A percentile compares a stretch with the other conserved stretches of the same genome.
Conservation (phyloP, 2,329 filamentous ascomycete genomes). For the Atkinsonella hypoxylon region DNA sequence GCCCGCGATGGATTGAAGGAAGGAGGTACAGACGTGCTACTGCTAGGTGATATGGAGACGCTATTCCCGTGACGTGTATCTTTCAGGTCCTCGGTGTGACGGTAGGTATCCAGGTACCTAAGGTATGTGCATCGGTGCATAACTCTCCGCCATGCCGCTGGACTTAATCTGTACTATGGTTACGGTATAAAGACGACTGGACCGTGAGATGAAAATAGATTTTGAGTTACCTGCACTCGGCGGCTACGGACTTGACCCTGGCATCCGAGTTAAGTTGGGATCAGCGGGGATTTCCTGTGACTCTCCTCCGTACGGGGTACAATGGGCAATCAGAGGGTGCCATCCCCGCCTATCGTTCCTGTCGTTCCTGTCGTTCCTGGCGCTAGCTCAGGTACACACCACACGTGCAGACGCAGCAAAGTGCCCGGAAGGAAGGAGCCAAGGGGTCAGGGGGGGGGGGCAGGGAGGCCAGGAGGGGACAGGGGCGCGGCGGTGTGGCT, state of each 20-base stretch:
- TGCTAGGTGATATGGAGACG: not conserved
- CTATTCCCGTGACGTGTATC: not conserved
- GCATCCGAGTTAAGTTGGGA: not conserved
- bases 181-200: not conserved
- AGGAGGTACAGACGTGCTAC: not conserved
- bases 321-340: not conserved
- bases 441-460: not conserved
- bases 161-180: too few relatives aligned
- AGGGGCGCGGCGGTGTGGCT: not conserved
- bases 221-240: not conserved
- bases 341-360: not conserved
- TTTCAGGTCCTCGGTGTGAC: too few relatives aligned
- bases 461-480: not conserved
- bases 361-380: not conserved
- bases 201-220: not conserved
- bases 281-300: not conserved
- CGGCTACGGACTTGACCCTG: not conserved
- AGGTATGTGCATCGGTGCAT: too few relatives aligned
- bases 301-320: too few relatives aligned
- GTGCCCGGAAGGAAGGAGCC: not conserved
- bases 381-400: conserved; percentile 4
- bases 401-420: not conserved
- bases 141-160: too few relatives aligned
- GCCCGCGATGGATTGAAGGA: not conserved
- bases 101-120: too few relatives aligned